Evolutionary conservation across 495 filamentous ascomycete genomes (phyloP).

Genomic region (Podospora sp.): DNA sequence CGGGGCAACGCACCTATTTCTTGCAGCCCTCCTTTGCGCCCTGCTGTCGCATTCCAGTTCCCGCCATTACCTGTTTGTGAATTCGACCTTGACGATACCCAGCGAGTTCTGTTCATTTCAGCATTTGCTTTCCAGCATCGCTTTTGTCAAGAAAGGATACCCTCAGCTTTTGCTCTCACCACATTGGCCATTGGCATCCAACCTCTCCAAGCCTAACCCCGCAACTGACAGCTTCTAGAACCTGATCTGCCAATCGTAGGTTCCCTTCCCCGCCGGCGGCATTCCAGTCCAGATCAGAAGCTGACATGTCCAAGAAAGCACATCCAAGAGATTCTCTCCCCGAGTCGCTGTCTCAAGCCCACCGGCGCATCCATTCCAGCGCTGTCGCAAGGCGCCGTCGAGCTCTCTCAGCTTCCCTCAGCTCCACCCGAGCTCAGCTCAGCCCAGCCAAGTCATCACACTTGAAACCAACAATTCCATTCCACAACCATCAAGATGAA

Average conservation of each 20-base stretch:
- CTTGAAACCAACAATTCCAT: background rate
- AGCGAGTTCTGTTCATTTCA: background rate
- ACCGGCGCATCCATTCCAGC: constrained; percentile 1
- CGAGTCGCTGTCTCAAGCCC: background rate
- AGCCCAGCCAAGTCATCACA: background rate
- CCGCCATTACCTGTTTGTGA: background rate
- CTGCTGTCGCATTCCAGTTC: background rate
- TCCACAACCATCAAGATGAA: constrained; percentile 52
- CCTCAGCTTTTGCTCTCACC: background rate
- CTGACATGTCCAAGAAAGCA: background rate
- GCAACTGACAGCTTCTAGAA: constrained; percentile 5
- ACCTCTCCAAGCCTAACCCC: constrained; percentile 3
- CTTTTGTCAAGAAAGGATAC: background rate
- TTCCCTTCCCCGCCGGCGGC: background rate
- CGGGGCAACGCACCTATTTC: constrained; percentile 30
- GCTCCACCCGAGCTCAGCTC: background rate
- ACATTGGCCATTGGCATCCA: background rate
- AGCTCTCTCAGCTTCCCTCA: constrained; percentile 9
- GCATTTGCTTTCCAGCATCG: background rate
- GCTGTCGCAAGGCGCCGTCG: background rate
- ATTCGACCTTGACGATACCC: background rate
- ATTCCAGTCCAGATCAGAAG: background rate
- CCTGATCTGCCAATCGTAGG: constrained; percentile 11
- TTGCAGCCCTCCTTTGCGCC: constrained; percentile 1
- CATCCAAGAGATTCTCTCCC: background rate